Evolutionary conservation across 2,329 filamentous ascomycete species (phyloP).

Genomic region (Trichoderma koningii): DNA sequence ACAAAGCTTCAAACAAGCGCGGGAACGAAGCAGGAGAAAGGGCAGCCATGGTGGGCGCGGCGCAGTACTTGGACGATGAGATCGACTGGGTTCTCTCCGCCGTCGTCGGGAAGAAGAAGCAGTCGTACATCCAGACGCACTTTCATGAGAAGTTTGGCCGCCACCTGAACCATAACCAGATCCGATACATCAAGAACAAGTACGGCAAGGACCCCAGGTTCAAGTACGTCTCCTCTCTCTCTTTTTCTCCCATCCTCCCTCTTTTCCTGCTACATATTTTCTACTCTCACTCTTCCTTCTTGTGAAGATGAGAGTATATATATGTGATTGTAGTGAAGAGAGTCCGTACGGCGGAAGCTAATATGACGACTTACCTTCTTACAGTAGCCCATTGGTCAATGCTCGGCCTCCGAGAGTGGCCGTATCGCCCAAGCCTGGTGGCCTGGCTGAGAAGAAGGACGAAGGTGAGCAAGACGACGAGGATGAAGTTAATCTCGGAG

Average conservation of each 20-base stretch:
- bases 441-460: background rate
- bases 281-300: background rate
- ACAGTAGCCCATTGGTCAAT: constrained; percentile 29
- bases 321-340: background rate
- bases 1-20: background rate
- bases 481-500: background rate
- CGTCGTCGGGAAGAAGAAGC: constrained; percentile 36
- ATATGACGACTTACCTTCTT: background rate
- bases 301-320: background rate
- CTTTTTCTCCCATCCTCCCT: background rate
- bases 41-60: constrained; percentile 39
- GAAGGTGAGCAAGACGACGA: background rate
- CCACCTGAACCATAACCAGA: constrained; percentile 39
- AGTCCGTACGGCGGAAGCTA: background rate
- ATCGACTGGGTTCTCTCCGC: constrained; percentile 41
- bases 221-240: constrained; percentile 36
- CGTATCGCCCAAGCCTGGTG: background rate
- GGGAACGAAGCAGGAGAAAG: background rate
- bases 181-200: constrained; percentile 46
- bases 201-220: constrained; percentile 45
- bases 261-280: background rate
- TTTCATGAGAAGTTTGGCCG: constrained; percentile 38
- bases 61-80: constrained; percentile 40
- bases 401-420: constrained; percentile 19
- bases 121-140: constrained; percentile 33